Conservation (phyloP, 2,329 filamentous ascomycete species). For the Dothideomycetes sp. region DNA sequence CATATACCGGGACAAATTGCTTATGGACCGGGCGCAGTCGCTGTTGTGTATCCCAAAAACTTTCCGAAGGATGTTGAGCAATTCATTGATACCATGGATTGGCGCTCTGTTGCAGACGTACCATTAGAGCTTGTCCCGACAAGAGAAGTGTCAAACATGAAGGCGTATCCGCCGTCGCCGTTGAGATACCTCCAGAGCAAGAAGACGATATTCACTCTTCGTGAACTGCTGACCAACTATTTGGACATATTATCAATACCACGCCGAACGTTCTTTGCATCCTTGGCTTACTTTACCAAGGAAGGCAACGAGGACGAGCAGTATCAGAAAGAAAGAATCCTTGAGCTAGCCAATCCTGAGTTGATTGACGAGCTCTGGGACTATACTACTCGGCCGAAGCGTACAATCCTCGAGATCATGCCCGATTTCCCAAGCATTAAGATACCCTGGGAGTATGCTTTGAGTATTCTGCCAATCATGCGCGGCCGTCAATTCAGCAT, state of each 20-base stretch:
- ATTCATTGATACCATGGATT: slow-evolving; percentile 70
- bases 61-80: slow-evolving; percentile 69
- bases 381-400: slow-evolving; percentile 82
- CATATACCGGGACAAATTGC: slow-evolving; percentile 33
- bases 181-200: slow-evolving; percentile 32
- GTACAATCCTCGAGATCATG: slow-evolving; percentile 85
- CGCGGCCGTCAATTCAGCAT: slow-evolving; percentile 93
- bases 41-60: slow-evolving; percentile 81
- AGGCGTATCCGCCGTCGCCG: slow-evolving; percentile 27
- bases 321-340: slow-evolving; percentile 65
- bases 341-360: slow-evolving; percentile 71
- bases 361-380: slow-evolving; percentile 90
- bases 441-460: slow-evolving; percentile 64
- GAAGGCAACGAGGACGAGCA: slow-evolving; percentile 44
- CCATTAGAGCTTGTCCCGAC: slow-evolving; percentile 47
- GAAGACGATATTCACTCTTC: slow-evolving; percentile 49
- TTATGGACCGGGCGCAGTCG: slow-evolving; percentile 66
- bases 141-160: slow-evolving; percentile 24
- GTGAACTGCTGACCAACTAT: slow-evolving; percentile 68
- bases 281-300: slow-evolving; percentile 64
- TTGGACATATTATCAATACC: slow-evolving; percentile 87
- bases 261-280: slow-evolving; percentile 73
- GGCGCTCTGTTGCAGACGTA: slow-evolving; percentile 63
- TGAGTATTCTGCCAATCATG: slow-evolving; percentile 69
- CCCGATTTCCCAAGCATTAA: slow-evolving; percentile 80